phyloP scores from a whole-genome alignment of 2,329 filamentous ascomycete species.

The Sporothrix protearum region DNA sequence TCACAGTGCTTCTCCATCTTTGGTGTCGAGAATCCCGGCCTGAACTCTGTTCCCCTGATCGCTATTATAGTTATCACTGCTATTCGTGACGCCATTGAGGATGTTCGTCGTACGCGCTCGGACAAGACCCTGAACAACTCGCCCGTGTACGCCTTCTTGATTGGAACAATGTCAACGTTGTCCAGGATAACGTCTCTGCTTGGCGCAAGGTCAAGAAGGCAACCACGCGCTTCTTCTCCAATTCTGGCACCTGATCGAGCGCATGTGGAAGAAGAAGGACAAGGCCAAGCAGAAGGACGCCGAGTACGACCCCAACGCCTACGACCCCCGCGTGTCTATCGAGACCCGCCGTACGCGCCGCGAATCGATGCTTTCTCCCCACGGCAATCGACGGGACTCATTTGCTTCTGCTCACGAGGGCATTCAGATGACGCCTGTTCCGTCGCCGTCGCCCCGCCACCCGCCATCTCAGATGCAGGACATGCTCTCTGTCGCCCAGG shows the following conservation, averaged over 20 bases:
- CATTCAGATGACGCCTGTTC: conserved; percentile 94
- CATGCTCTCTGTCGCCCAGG: conserved; percentile 41
- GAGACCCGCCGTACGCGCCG: conserved; percentile 57
- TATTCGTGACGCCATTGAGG: conserved; percentile 92
- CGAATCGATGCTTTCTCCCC: conserved; percentile 52
- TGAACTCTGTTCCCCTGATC: conserved; percentile 88
- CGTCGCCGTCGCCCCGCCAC: conserved; percentile 64
- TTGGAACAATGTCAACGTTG: conserved; percentile 90
- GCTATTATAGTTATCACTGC: conserved; percentile 85
- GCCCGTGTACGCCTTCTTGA: conserved; percentile 82
- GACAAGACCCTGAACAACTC: conserved; percentile 97
- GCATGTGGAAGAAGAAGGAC: conserved; percentile 51
- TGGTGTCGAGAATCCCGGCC: conserved; percentile 81
- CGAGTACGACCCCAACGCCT: conserved; percentile 43
- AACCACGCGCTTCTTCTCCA: conserved; percentile 58
- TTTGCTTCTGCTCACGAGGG: conserved; percentile 59
- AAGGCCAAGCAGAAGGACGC: conserved; percentile 49
- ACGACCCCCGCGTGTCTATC: conserved; percentile 63
- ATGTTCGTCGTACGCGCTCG: conserved; percentile 84
- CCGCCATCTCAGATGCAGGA: conserved; percentile 35
- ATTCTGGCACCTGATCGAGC: conserved; percentile 50
- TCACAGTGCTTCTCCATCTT: conserved; percentile 91
- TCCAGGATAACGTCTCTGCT: conserved; percentile 75
- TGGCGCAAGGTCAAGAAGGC: conserved; percentile 94
- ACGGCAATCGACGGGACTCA: conserved; percentile 44